A percentile compares a stretch with the other conserved stretches of the same genome.
Conservation (phyloP, 441 rosid genomes). For the Eruca vesicaria region DNA sequence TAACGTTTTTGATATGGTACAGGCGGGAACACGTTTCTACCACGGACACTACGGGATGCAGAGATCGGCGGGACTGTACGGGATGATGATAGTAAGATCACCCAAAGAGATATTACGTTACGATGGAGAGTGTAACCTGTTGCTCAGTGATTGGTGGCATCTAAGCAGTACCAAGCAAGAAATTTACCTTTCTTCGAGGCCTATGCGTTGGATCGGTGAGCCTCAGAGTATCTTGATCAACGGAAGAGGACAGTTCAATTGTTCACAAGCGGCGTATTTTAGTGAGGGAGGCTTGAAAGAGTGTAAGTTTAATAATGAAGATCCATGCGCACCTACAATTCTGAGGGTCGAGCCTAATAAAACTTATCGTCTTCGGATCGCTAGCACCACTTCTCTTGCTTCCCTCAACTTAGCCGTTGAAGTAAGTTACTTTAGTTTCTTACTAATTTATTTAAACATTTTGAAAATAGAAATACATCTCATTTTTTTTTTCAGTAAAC, state of each 20-base stretch:
- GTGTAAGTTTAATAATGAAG: constrained; percentile 47
- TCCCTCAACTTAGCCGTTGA: constrained; percentile 69
- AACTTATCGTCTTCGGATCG: constrained; percentile 67
- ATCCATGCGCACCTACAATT: constrained; percentile 63
- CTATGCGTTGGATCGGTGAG: constrained; percentile 77
- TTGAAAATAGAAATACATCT: not conserved
- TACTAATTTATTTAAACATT: not conserved
- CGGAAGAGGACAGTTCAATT: constrained; percentile 78
- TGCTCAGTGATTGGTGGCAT: constrained; percentile 93
- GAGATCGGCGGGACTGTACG: constrained; percentile 74
- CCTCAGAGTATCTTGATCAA: constrained; percentile 63
- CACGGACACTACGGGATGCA: constrained; percentile 91
- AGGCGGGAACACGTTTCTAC: constrained; percentile 86
- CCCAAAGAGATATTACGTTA: constrained; percentile 51
- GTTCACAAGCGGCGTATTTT: constrained; percentile 53
- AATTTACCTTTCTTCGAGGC: constrained; percentile 59
- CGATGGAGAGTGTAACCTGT: constrained; percentile 55
- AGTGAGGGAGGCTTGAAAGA: constrained; percentile 19
- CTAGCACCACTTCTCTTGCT: constrained; percentile 72
- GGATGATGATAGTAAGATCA: constrained; percentile 72
- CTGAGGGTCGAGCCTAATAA: constrained; percentile 48
- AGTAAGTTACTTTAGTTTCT: constrained; percentile 35
- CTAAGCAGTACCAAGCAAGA: constrained; percentile 54
- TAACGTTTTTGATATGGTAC: constrained; percentile 4
- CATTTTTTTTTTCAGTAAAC: too few species aligned